phyloP scores from a whole-genome alignment of 2,329 filamentous ascomycete genomes.

The Diaporthe vexans region DNA sequence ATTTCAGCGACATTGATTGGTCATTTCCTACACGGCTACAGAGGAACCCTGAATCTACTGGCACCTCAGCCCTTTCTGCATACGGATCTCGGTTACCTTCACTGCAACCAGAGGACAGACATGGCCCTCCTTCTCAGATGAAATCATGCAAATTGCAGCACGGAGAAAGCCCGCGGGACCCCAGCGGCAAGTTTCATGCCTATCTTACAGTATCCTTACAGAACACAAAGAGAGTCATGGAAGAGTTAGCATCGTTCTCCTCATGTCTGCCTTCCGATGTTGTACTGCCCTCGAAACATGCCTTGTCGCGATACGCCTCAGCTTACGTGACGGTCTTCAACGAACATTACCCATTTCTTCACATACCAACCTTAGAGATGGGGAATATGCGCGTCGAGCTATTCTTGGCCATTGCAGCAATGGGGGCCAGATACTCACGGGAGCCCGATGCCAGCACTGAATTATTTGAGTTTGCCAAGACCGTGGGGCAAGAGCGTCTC shows the following conservation, averaged over 20 bases:
- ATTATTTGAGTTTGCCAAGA: neutral
- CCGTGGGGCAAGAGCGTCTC: neutral
- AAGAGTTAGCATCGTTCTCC: neutral
- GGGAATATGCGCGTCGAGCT: neutral
- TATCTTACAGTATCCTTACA: neutral
- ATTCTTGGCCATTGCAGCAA: neutral
- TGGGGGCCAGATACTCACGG: constrained; percentile 1
- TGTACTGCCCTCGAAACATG: neutral
- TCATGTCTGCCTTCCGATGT: neutral
- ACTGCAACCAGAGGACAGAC: neutral
- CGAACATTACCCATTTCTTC: constrained; percentile 15
- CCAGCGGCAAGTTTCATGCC: neutral
- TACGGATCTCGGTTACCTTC: constrained; percentile 2
- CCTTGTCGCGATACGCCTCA: neutral
- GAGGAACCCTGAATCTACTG: neutral
- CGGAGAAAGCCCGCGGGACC: neutral
- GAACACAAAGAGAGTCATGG: neutral
- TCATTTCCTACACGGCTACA: neutral
- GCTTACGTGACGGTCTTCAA: neutral
- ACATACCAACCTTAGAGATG: neutral
- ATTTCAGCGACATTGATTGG: neutral
- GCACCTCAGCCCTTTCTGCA: constrained; percentile 6
- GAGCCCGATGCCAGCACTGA: neutral
- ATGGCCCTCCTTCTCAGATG: neutral
- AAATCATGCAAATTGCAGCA: neutral